These are phyloP conservation scores for Boechera retrofracta DNA, from an alignment of 345 rosid species.

Conservation along the genomic window DNA sequence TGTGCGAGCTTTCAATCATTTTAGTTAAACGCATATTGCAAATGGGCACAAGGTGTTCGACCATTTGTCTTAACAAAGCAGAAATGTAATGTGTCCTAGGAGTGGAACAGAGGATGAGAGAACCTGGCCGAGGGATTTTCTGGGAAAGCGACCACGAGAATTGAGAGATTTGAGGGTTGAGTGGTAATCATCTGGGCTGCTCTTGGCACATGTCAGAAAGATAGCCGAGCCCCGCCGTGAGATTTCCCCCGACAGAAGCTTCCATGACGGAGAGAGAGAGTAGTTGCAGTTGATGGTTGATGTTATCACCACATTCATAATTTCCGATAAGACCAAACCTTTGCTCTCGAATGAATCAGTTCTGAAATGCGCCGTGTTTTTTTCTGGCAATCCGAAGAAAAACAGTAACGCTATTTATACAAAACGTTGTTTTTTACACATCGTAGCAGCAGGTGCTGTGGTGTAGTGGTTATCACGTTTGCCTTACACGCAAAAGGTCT, in stretches of 20 bases:
- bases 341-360: not conserved
- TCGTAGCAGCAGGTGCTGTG: conserved; percentile 23
- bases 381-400: not conserved
- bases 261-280: conserved; percentile 42
- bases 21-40: not conserved
- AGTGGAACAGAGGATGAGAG: not conserved
- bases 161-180: conserved; percentile 85
- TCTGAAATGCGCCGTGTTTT: not conserved
- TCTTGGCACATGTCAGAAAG: conserved; percentile 48
- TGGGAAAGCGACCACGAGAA: conserved; percentile 80
- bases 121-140: conserved; percentile 96
- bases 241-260: conserved; percentile 8
- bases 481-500: conserved; percentile 44
- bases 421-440: not conserved
- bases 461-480: conserved; percentile 50
- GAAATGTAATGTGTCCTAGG: not conserved
- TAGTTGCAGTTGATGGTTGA: conserved; percentile 38
- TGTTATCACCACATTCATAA: conserved; percentile 43
- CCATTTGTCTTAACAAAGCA: conserved; percentile 11
- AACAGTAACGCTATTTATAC: not conserved
- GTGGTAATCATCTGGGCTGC: conserved; percentile 80
- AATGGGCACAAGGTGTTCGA: conserved; percentile 30
- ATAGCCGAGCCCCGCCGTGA: conserved; percentile 23
- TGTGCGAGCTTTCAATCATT: not conserved
- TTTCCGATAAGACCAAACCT: conserved; percentile 28